Percentiles rank a stretch among this genome's conserved stretches.
Evolutionary conservation across 352 stramenopile species (phyloP).

Genomic region (Pythium pyrilobum): DNA sequence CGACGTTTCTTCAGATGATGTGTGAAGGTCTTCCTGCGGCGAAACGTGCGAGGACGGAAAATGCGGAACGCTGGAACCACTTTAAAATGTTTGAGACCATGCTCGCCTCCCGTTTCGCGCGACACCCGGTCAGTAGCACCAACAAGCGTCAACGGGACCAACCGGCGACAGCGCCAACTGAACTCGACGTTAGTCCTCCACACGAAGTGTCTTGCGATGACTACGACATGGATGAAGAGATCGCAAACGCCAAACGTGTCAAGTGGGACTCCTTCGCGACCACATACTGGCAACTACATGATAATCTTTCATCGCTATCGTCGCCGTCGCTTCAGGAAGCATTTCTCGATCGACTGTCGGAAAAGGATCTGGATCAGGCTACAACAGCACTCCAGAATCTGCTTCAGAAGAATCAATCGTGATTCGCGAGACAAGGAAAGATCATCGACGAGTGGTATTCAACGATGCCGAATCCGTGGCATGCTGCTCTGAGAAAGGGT

Average conservation of each 20-base stretch:
- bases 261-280: slow-evolving; percentile 19
- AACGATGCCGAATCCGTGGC: too few relatives aligned
- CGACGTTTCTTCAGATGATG: slow-evolving; percentile 10
- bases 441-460: too few relatives aligned
- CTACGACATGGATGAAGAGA: slow-evolving; percentile 12
- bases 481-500: too few relatives aligned
- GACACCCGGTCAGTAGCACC: too few relatives aligned
- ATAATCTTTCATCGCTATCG: slow-evolving; percentile 24
- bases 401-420: slow-evolving; percentile 21
- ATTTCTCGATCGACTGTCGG: slow-evolving; percentile 26
- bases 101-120: too few relatives aligned
- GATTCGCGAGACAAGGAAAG: too few relatives aligned
- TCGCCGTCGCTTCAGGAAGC: slow-evolving; percentile 21
- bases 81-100: background rate
- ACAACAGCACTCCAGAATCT: slow-evolving; percentile 38
- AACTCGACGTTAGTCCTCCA: background rate
- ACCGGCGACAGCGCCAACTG: too few relatives aligned
- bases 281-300: slow-evolving; percentile 39
- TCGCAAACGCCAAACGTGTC: slow-evolving; percentile 13
- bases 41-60: background rate
- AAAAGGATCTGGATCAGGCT: slow-evolving; percentile 44
- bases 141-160: slow-evolving; percentile 1
- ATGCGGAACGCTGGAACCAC: background rate
- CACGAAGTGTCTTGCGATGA: background rate
- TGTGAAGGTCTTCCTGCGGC: background rate